These are phyloP conservation scores for Passiflora organensis DNA, from an alignment of 345 rosid species.

Conservation along the genomic window DNA sequence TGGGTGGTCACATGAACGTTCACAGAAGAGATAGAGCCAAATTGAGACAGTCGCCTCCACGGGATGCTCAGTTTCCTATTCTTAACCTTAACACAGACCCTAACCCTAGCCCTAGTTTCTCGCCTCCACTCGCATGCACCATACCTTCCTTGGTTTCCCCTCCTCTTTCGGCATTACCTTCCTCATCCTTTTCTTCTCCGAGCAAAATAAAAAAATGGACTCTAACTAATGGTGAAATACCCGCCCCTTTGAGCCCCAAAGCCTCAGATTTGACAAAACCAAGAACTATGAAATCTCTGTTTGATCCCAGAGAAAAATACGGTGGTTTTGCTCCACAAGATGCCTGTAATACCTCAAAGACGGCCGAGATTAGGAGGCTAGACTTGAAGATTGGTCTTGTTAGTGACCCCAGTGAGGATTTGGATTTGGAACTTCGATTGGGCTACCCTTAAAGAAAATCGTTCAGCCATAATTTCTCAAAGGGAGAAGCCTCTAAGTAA, in stretches of 20 bases:
- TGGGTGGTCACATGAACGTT: constrained; percentile 97
- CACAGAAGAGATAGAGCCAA: constrained; percentile 95
- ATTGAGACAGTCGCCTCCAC: constrained; percentile 54
- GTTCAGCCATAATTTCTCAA: neutral
- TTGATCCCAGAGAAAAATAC: constrained; percentile 8
- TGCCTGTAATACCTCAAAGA: constrained; percentile 33
- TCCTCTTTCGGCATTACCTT: constrained; percentile 39
- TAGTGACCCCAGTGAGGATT: constrained; percentile 45
- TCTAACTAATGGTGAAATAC: constrained; percentile 10
- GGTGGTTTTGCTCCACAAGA: constrained; percentile 19
- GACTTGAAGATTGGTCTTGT: constrained; percentile 65
- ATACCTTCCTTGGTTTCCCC: constrained; percentile 28
- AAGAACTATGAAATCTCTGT: constrained; percentile 15
- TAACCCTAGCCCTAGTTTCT: constrained; percentile 61
- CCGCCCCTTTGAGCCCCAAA: constrained; percentile 26
- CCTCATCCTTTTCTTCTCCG: constrained; percentile 34
- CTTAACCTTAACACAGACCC: constrained; percentile 38
- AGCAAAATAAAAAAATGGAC: constrained; percentile 24
- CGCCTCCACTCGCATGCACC: constrained; percentile 27
- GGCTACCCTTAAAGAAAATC: constrained; percentile 47
- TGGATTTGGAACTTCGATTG: constrained; percentile 93
- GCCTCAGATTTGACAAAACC: constrained; percentile 17
- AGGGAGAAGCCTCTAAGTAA: neutral
- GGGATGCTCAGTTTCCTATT: constrained; percentile 42
- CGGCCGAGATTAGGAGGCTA: constrained; percentile 39